These are phyloP conservation scores for Pythium dissimile DNA, from an alignment of 352 stramenopile species.

Conservation along the genomic window DNA sequence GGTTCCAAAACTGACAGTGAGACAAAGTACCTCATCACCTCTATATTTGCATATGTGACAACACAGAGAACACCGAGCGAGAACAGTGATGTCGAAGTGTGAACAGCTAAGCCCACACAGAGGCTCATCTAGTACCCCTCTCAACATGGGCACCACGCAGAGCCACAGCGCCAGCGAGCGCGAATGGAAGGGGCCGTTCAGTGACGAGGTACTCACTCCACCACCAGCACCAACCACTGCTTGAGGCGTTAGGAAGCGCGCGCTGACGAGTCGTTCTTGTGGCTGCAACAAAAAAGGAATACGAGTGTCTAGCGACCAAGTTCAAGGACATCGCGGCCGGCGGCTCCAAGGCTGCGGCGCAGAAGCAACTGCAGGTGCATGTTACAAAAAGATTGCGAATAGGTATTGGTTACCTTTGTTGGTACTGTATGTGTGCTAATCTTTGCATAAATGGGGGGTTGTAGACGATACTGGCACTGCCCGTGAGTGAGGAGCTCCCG, in stretches of 20 bases:
- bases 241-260: not conserved
- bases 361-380: conserved; percentile 44
- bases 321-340: conserved; percentile 35
- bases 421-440: not conserved
- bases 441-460: too few species aligned
- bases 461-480: conserved; percentile 46
- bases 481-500: conserved; percentile 25
- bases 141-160: conserved; percentile 22
- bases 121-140: too few species aligned
- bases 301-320: conserved; percentile 47
- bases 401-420: not conserved
- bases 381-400: not conserved
- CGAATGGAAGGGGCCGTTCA: conserved; percentile 82
- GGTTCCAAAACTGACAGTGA: not conserved
- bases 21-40: not conserved
- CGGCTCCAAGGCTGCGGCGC: conserved; percentile 18
- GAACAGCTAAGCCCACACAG: too few species aligned
- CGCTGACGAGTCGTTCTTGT: not conserved
- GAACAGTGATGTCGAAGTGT: not conserved
- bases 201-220: conserved; percentile 42
- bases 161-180: conserved; percentile 5
- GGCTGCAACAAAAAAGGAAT: too few species aligned
- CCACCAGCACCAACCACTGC: not conserved
- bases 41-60: not conserved
- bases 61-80: conserved; percentile 2